Evolutionary conservation across 768 basidiomycete species (phyloP).

Genomic region (Macrocybe gigantea): DNA sequence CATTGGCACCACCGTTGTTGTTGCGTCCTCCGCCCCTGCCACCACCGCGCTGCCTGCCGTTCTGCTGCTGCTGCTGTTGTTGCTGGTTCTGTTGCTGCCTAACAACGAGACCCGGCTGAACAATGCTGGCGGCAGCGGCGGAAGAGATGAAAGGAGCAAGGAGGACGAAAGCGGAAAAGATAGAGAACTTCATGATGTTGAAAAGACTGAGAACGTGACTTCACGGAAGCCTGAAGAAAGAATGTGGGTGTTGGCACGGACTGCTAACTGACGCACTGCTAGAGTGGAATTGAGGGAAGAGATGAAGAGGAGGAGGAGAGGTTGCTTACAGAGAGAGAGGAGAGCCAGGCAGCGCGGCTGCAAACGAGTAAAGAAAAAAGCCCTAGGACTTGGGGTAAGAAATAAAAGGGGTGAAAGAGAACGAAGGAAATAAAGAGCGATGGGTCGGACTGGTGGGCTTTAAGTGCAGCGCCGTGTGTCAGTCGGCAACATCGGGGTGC

Average conservation of each 20-base stretch:
- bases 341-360: slow-evolving; percentile 51
- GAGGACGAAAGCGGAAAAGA: slow-evolving; percentile 31
- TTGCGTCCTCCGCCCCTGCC: neutral
- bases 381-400: slow-evolving; percentile 17
- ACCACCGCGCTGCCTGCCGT: neutral
- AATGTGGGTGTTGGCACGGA: slow-evolving; percentile 22
- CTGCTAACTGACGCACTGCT: slow-evolving; percentile 22
- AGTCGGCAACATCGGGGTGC: too few species aligned
- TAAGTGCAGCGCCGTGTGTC: too few species aligned
- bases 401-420: slow-evolving; percentile 11
- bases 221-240: slow-evolving; percentile 44
- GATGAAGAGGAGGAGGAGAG: neutral
- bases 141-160: slow-evolving; percentile 32
- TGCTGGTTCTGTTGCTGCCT: slow-evolving; percentile 19
- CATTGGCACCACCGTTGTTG: neutral
- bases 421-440: neutral
- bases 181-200: slow-evolving; percentile 46
- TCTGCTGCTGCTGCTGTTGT: slow-evolving; percentile 9
- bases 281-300: neutral
- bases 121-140: slow-evolving; percentile 20
- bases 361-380: slow-evolving; percentile 23
- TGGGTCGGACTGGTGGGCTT: too few species aligned
- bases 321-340: slow-evolving; percentile 15
- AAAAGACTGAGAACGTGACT: slow-evolving; percentile 25
- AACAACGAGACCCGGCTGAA: slow-evolving; percentile 20